Conservation (phyloP, 257 asterid species). For the Przewalskia tangutica region DNA sequence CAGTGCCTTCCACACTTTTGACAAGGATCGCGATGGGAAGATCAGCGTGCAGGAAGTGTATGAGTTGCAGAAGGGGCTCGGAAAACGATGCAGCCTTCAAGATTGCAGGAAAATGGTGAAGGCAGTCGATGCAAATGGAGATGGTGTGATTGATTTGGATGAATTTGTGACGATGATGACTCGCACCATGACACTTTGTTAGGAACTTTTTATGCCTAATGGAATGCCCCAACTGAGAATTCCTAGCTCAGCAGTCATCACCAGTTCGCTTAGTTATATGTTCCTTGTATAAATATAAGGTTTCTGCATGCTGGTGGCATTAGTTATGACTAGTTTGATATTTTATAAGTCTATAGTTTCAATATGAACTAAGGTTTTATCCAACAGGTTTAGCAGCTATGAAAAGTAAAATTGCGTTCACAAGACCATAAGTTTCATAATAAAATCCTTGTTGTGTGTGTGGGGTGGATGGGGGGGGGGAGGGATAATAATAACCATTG, state of each 20-base stretch:
- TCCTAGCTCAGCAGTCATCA: neutral
- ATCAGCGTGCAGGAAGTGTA: slow-evolving; percentile 58
- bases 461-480: neutral
- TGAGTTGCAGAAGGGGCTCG: slow-evolving; percentile 50
- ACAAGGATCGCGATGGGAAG: slow-evolving; percentile 70
- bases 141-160: slow-evolving; percentile 81
- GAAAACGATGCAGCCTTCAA: slow-evolving; percentile 48
- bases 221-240: neutral
- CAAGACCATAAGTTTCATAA: neutral
- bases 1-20: slow-evolving; percentile 55
- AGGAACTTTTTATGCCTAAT: neutral
- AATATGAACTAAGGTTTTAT: neutral
- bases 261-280: neutral
- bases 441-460: neutral
- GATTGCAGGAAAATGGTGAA: slow-evolving; percentile 78
- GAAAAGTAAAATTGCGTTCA: neutral
- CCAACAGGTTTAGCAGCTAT: neutral
- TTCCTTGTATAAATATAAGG: neutral
- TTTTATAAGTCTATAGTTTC: neutral
- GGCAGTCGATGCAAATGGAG: slow-evolving; percentile 78
- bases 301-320: neutral
- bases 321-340: neutral
- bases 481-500: neutral
- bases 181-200: slow-evolving; percentile 30
- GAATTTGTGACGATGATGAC: slow-evolving; percentile 88